Conservation (phyloP, 2,329 filamentous ascomycete genomes). For the Epicoccum nigrum region DNA sequence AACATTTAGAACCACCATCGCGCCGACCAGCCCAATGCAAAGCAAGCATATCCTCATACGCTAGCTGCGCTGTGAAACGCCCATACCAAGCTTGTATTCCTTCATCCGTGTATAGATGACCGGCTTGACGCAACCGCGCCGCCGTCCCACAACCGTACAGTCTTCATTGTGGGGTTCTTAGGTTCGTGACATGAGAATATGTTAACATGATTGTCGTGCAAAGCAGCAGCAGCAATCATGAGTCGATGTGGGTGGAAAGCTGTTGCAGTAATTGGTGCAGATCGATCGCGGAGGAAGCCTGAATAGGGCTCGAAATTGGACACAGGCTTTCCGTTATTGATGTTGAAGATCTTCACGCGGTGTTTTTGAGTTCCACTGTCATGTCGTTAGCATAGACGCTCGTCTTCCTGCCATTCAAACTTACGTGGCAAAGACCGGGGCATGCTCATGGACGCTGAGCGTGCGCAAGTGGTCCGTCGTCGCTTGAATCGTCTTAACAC, state of each 20-base stretch:
- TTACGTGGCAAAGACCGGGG: constrained; percentile 80
- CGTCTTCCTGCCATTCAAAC: background rate
- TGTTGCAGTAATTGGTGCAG: constrained; percentile 82
- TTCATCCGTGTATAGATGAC: constrained; percentile 21
- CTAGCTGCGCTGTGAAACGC: background rate
- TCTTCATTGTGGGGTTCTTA: constrained; percentile 31
- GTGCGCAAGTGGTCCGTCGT: constrained; percentile 81
- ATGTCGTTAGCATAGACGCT: constrained; percentile 14
- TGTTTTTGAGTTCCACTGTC: constrained; percentile 84
- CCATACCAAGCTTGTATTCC: constrained; percentile 1
- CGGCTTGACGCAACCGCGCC: constrained; percentile 26
- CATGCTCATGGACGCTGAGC: constrained; percentile 91
- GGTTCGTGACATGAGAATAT: constrained; percentile 65
- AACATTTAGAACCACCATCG: background rate
- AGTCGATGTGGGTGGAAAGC: constrained; percentile 96
- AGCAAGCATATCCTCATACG: background rate
- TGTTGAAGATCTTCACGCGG: constrained; percentile 90
- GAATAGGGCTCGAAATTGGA: constrained; percentile 89
- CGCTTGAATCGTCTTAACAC: constrained; percentile 74
- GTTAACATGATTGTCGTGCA: constrained; percentile 89
- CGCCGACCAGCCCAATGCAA: constrained; percentile 12
- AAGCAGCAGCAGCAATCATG: constrained; percentile 84
- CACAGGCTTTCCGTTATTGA: constrained; percentile 74
- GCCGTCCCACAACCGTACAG: constrained; percentile 45
- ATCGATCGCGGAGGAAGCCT: constrained; percentile 81